A percentile compares a stretch with the other conserved stretches of the same genome.
Evolutionary conservation across 2,329 filamentous ascomycete genomes (phyloP).

Genomic region (Cercospora sp.): DNA sequence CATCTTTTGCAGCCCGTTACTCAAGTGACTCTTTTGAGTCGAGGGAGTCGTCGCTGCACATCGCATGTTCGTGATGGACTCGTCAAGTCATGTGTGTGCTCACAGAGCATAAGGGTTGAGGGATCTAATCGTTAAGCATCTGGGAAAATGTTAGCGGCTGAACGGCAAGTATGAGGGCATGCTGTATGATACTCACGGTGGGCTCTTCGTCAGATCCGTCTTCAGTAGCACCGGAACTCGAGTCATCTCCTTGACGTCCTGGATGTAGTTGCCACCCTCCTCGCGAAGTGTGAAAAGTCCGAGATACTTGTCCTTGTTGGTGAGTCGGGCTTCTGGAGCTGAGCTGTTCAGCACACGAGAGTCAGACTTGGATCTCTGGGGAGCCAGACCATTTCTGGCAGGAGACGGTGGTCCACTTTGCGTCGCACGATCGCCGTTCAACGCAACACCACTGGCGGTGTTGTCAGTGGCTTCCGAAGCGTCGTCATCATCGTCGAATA

Average conservation of each 20-base stretch:
- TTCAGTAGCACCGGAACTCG: constrained; percentile 96
- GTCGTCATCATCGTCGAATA: constrained; percentile 82
- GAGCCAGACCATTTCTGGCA: constrained; percentile 69
- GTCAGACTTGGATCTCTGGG: constrained; percentile 89
- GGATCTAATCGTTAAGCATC: constrained; percentile 80
- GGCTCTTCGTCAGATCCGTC: constrained; percentile 97
- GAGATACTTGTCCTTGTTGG: constrained; percentile 94
- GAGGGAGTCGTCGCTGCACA: not conserved
- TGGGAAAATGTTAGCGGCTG: constrained; percentile 48
- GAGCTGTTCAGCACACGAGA: constrained; percentile 80
- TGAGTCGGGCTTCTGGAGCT: constrained; percentile 74
- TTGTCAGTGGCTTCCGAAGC: constrained; percentile 86
- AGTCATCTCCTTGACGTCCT: constrained; percentile 97
- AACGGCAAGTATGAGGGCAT: not conserved
- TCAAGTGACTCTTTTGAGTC: not conserved
- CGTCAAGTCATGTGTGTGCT: constrained; percentile 20
- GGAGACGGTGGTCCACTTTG: constrained; percentile 95
- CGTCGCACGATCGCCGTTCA: constrained; percentile 78
- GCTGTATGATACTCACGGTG: constrained; percentile 73
- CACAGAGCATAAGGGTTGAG: constrained; percentile 73
- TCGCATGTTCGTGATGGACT: not conserved
- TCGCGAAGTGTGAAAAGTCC: constrained; percentile 87
- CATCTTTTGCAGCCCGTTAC: not conserved
- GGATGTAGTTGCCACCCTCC: constrained; percentile 92
- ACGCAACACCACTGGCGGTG: constrained; percentile 78